Evolutionary conservation across 1,139 yeast genomes (phyloP), one percentile per base, ranked within the genome.

Genomic region (Saccharomycopsis phalli): DNA sequence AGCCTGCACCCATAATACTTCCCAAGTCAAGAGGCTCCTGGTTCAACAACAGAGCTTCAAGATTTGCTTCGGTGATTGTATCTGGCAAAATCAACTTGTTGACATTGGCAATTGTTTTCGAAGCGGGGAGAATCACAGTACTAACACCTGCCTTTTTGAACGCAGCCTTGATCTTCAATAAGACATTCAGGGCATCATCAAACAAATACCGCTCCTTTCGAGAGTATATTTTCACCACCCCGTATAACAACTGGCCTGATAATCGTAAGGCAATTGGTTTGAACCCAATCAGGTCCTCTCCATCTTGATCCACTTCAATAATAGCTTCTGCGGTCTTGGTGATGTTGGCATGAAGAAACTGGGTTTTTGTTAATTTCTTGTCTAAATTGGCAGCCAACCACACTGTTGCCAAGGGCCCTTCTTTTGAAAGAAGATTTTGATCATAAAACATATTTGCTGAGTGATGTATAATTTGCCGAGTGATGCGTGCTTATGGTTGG

Each of bases 311-410:
- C 33, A 53, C 56, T 8, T 56, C 56, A 10, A 66, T 66, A 48
- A 72, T 69, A 34, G 65, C 81, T 41, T 68, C 65, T 4, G 87
- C 77, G 1, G 94, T 80, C 47, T 77, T 71, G 14, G 72, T 59
- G 47, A 88, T 79, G 54, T 81, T 74, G 18, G 95, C 77, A 52
- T 73, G 77, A 40, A 86, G 63, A 38, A 82, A 69, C 55, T 87
- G 91, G 45, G 74, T 76, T 55, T 83, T 82, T 35, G 94, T 71
- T 36, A 88, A 69, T 52, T 81, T 82, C 53, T 79, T 76, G 52
- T 83, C 94, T 60, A 84, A 71, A 56, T 84, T 87, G 26, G 95
- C 91, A 2, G 96, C 96, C 41, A 88, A 69, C 96, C 96, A 88
- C 13, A 86, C 91, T 50, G 81, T 82, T 4, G 94, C 94, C 51